Evolutionary conservation across 2,329 filamentous ascomycete species (phyloP).

Genomic region (Aspergillus sp.): DNA sequence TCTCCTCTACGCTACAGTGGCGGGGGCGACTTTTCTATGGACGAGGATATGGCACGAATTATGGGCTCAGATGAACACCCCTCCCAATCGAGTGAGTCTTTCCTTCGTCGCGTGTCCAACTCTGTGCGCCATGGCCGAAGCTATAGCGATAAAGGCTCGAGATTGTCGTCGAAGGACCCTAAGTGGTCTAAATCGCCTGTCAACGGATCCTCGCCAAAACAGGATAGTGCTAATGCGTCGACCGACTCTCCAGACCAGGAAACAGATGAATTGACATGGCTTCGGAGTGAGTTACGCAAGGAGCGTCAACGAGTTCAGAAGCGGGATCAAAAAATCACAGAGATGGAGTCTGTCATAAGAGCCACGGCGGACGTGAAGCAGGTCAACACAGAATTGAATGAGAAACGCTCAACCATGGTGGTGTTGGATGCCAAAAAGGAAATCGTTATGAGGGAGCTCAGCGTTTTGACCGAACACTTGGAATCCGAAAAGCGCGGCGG

Average conservation of each 20-base stretch:
- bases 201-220: slow-evolving; percentile 46
- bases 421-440: slow-evolving; percentile 92
- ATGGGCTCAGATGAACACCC: slow-evolving; percentile 68
- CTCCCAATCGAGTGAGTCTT: slow-evolving; percentile 64
- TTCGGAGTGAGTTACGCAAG: slow-evolving; percentile 71
- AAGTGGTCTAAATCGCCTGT: slow-evolving; percentile 71
- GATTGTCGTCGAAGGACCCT: slow-evolving; percentile 58
- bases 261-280: slow-evolving; percentile 62
- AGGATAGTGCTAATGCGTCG: slow-evolving; percentile 72
- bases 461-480: slow-evolving; percentile 84
- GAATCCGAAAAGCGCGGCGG: slow-evolving; percentile 77
- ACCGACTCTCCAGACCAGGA: slow-evolving; percentile 55
- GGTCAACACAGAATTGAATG: slow-evolving; percentile 81
- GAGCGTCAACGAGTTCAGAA: slow-evolving; percentile 84
- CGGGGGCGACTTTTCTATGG: slow-evolving; percentile 86
- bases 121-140: slow-evolving; percentile 90
- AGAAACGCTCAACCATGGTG: slow-evolving; percentile 94
- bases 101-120: slow-evolving; percentile 86
- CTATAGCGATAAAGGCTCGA: slow-evolving; percentile 68
- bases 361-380: slow-evolving; percentile 65
- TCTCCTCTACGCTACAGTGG: slow-evolving; percentile 71
- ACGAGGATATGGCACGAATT: slow-evolving; percentile 92
- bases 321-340: slow-evolving; percentile 80
- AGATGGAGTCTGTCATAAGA: slow-evolving; percentile 65
- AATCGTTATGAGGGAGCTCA: slow-evolving; percentile 89